Evolutionary conservation across 176 grass and related monocot species (phyloP), one percentile per base, ranked within the genome.

Genomic region (Avena insularis): DNA sequence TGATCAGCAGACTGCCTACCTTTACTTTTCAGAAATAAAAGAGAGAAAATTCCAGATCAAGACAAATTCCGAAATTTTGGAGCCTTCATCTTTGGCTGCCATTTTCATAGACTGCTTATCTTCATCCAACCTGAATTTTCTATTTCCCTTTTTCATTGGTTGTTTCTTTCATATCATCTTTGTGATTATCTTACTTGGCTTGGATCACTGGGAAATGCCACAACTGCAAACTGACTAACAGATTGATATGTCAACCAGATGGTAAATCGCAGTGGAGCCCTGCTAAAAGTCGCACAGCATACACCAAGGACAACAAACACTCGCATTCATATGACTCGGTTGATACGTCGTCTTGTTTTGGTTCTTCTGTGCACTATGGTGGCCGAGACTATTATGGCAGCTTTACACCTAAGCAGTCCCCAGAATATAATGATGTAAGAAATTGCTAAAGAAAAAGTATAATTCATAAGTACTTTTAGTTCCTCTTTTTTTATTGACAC

Each of bases 321-420:
- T 79, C 36, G 12, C 66, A 83, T 35, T 35, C 36, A 14, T 79
- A 56, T 70, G 90, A 94, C 46, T 71, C 88, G 17, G 68, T 66
- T 1, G 97, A 90, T 81, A 93, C 94, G 0, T 82, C 94, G 0
- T 82, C 97, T 31, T 96, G 91, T 56, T 98, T 98, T 81, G 97
- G 92, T 56, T 94, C 90, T 9, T 93, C 94, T 6, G 90, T 94
- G 82, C 76, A 96, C 88, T 98, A 98, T 56, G 97, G 97, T 69
- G 94, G 90, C 43, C 87, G 97, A 83, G 97, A 96, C 23, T 96
- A 98, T 89, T 94, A 96, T 20, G 87, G 84, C 5, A 84, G 56
- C 86, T 85, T 94, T 91, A 57, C 79, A 68, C 74, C 88, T 58
- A 91, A 90, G 77, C 80, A 83, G 54, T 27, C 47, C 36, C 29